Percentiles rank a stretch among this genome's conserved stretches.
Evolutionary conservation across 257 asterid species (phyloP).

Genomic region (Ocimum tenuiflorum): DNA sequence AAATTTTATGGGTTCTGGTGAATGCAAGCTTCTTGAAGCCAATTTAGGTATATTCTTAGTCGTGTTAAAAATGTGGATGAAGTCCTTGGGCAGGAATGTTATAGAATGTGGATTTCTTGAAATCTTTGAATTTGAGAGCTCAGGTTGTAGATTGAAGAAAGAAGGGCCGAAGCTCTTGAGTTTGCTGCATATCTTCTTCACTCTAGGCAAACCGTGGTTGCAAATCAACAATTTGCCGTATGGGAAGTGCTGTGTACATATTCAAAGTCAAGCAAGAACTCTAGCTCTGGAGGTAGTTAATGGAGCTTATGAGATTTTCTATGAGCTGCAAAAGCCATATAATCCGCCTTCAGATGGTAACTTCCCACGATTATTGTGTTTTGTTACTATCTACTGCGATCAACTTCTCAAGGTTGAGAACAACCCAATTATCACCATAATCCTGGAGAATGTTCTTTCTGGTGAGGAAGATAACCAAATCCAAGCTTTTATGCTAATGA

Average conservation of each 20-base stretch:
- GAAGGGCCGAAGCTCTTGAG: constrained; percentile 75
- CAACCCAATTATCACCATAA: constrained; percentile 39
- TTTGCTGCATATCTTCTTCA: constrained; percentile 57
- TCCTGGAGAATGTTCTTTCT: constrained; percentile 63
- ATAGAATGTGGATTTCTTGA: constrained; percentile 46
- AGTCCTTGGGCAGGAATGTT: constrained; percentile 55
- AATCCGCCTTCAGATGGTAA: constrained; percentile 61
- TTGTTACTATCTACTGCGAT: constrained; percentile 59
- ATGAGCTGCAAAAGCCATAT: constrained; percentile 45
- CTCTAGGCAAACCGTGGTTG: constrained; percentile 50
- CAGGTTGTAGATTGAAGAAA: constrained; percentile 50
- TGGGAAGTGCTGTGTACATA: constrained; percentile 46
- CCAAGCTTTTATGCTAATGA: too few relatives aligned
- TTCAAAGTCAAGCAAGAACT: constrained; percentile 57
- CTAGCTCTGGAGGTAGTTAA: constrained; percentile 55
- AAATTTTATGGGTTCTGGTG: constrained; percentile 16
- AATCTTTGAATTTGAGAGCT: constrained; percentile 48
- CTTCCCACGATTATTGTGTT: constrained; percentile 50
- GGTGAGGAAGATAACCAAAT: too few relatives aligned
- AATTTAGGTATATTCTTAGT: constrained; percentile 15
- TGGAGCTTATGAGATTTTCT: constrained; percentile 56
- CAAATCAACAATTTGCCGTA: constrained; percentile 64
- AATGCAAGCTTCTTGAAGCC: constrained; percentile 26
- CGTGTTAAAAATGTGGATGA: constrained; percentile 35
- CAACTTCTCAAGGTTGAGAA: constrained; percentile 59